Percentiles rank a stretch among this genome's conserved stretches.
Conservation (phyloP, 805 yeast species). For the Cyberlindnera mycetangii region DNA sequence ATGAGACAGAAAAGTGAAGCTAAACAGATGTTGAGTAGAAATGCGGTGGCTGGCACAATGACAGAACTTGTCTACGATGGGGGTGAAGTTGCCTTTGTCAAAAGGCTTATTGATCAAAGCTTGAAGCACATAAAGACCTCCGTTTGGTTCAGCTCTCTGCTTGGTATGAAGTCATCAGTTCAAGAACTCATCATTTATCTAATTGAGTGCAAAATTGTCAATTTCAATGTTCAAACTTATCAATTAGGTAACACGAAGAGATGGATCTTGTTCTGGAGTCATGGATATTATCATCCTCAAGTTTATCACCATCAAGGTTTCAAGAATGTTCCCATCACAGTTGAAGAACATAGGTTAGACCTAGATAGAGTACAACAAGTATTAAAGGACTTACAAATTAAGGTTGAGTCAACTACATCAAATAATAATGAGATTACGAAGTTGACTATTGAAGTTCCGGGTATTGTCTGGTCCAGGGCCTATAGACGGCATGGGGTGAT, state of each 20-base stretch:
- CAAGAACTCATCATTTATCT: conserved; percentile 8
- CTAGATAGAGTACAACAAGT: conserved; percentile 1
- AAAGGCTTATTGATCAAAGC: conserved; percentile 31
- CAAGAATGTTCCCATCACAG: conserved; percentile 11
- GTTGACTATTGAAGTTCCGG: conserved; percentile 9
- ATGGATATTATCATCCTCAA: conserved; percentile 12
- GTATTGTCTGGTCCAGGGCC: conserved; percentile 28
- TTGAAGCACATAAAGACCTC: conserved; percentile 9
- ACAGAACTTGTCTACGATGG: conserved; percentile 42
- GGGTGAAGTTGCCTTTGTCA: conserved; percentile 44
- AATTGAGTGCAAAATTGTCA: conserved; percentile 2
- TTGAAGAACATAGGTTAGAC: conserved; percentile 18
- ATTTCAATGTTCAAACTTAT: conserved; percentile 21
- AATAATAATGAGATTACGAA: not conserved
- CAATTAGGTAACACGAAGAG: conserved; percentile 24
- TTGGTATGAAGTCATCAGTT: conserved; percentile 30
- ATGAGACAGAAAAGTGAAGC: conserved; percentile 21
- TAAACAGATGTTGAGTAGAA: conserved; percentile 27
- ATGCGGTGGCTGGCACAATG: conserved; percentile 31
- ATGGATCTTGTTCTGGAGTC: conserved; percentile 30
- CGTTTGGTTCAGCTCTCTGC: conserved; percentile 40
- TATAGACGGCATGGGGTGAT: conserved; percentile 19
- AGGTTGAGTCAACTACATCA: not conserved
- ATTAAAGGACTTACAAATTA: not conserved
- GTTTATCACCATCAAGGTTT: conserved; percentile 8